Base-by-base conservation (phyloP, 1,284 basidiomycete species). In the Cutaneotrichosporon cavernicola region DNA sequence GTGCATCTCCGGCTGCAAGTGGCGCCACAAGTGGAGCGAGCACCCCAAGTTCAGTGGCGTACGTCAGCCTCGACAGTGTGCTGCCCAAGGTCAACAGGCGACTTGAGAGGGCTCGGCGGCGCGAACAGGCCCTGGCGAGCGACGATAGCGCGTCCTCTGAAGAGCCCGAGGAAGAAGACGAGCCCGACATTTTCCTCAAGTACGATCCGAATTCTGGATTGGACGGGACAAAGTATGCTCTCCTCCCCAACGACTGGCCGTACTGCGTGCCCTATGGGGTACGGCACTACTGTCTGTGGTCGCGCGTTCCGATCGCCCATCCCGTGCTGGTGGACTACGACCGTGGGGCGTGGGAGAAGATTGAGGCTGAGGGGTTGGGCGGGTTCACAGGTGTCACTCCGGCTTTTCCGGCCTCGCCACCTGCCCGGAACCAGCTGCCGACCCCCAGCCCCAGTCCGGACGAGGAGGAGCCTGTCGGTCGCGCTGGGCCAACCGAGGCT, bases 241-340 rank as follows among this genome's bases (percentile, higher is more conserved):
- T 80, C 3, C 62, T 81, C 21, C 71, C 73, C 4, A 81, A 81
- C 59, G 79, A 81, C 66, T 81, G 79, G 79, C 79, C 79, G 32
- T 81, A 81, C 65, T 75, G 72, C 61, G 63, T 76, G 5, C 79
- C 79, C 0, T 72, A 76, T 43, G 79, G 76, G 4, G 77, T 77
- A 9, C 65, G 73, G 55, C 79, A 81, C 62, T 76, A 70, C 67
- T 74, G 74, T 52, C 72, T 81, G 10, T 81, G 79, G 79, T 76
- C 72, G 31, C 71, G 71, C 76, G 61, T 77, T 0, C 76, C 79
- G 2, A 79, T 80, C 59, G 77, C 76, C 1, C 79, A 80, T 61
- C 73, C 75, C 18, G 65, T 68, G 10, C 64, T 79, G 38, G 74
- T 80, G 30, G 56, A 72, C 46, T 71, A 76, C 66, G 69, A 77